Base-by-base conservation (phyloP, 163 green algal species). In the Coccomyxa subellipsoidea region DNA sequence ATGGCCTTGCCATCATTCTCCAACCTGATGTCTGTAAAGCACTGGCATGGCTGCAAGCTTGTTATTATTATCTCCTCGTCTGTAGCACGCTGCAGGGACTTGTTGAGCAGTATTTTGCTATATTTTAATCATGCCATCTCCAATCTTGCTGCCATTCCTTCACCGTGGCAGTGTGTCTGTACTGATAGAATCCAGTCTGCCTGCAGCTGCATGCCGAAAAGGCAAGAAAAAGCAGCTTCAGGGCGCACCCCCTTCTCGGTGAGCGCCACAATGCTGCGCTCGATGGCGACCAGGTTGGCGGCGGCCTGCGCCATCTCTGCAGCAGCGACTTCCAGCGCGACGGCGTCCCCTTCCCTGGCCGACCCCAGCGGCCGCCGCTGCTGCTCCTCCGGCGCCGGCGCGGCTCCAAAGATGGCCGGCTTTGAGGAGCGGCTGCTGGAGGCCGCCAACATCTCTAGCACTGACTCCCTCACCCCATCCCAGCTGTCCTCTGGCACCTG, bases 321-420 rank as follows among this genome's bases (percentile, higher is more conserved):
- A 23, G 94, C 95, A 27, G 94, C 94, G 32, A 90, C 80, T 88
- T 98, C 94, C 78, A 98, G 85, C 10, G 84, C 83, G 27, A 88
- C 84, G 2, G 93, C 90, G 53, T 93, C 90, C 23, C 81, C 89
- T 73, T 73, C 70, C 32, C 70, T 31, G 9, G 70, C 70, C 18
- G 34, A 40, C 5, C 70, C 70, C 18, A 38, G 70, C 27, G 18
- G 70, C 32, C 70, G 31, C 32, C 70, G 70, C 54, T 90, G 87
- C 85, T 92, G 78, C 25, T 91, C 87, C 54, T 96, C 92, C 8
- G 86, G 88, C 34, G 86, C 86, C 7, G 88, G 89, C 27, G 90
- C 88, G 78, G 93, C 88, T 72, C 94, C 94, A 72, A 96, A 96
- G 69, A 98, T 98, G 84, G 91, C 88, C 27, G 94, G 94, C 87